Evolutionary conservation across 1,139 yeast genomes (phyloP).

Genomic region (Nakaseomyces kungkrabaensis): DNA sequence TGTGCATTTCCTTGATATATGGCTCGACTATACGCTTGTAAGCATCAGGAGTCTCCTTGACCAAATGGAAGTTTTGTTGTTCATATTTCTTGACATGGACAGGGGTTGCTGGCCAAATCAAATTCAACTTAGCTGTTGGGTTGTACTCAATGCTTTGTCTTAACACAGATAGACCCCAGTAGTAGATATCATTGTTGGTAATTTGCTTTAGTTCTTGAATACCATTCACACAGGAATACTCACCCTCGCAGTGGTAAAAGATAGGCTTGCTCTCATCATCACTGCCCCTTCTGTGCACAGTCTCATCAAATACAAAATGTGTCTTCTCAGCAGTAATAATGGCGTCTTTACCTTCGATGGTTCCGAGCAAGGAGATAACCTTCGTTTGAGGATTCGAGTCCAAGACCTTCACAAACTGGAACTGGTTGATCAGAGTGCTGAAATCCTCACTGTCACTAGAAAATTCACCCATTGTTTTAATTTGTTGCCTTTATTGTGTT

Average conservation of each 20-base stretch:
- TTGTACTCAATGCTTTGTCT: conserved; percentile 36
- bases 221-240: conserved; percentile 25
- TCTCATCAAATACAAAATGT: conserved; percentile 37
- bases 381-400: conserved; percentile 58
- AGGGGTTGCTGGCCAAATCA: conserved; percentile 85
- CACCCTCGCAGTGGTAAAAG: conserved; percentile 24
- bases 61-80: conserved; percentile 45
- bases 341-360: conserved; percentile 51
- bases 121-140: conserved; percentile 63
- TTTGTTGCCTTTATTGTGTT: background rate
- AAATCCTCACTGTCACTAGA: conserved; percentile 4
- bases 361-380: conserved; percentile 54
- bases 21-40: conserved; percentile 58
- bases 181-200: conserved; percentile 70
- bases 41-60: conserved; percentile 73
- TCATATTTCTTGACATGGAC: conserved; percentile 72
- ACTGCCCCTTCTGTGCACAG: conserved; percentile 15
- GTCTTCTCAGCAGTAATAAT: conserved; percentile 70
- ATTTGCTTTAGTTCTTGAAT: conserved; percentile 37
- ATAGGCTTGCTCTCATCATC: conserved; percentile 19
- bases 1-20: conserved; percentile 66
- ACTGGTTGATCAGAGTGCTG: conserved; percentile 24
- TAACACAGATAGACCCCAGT: conserved; percentile 60
- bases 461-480: background rate
- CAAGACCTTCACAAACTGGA: conserved; percentile 37